Percentiles rank a stretch among this genome's conserved stretches.
Evolutionary conservation across 2,329 filamentous ascomycete species (phyloP).

Genomic region (Cladosporium sp.): DNA sequence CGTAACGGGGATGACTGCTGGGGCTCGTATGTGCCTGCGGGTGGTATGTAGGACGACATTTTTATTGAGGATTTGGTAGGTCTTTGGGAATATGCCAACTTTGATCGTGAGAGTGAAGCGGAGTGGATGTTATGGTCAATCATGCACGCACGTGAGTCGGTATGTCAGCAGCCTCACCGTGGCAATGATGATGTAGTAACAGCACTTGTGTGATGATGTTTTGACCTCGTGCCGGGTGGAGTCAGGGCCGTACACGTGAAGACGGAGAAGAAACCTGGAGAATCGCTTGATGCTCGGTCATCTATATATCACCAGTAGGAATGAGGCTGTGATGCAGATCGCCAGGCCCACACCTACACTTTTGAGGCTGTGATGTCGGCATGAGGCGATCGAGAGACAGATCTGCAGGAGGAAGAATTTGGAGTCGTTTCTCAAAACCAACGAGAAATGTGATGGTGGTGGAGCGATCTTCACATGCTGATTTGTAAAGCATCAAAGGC

Average conservation of each 20-base stretch:
- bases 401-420: not conserved
- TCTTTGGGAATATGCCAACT: not conserved
- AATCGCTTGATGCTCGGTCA: not conserved
- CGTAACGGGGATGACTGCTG: not conserved
- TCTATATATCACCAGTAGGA: not conserved
- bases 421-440: not conserved
- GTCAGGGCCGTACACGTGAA: not conserved
- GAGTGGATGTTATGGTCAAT: not conserved
- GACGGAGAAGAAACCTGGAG: not conserved
- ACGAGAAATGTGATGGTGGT: not conserved
- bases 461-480: not conserved
- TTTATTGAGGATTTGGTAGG: not conserved
- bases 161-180: conserved; percentile 11
- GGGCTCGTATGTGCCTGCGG: not conserved
- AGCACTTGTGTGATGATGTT: not conserved
- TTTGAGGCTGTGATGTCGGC: conserved; percentile 19
- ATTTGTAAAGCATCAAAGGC: not conserved
- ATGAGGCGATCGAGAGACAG: not conserved
- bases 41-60: conserved; percentile 7
- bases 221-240: conserved; percentile 6
- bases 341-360: conserved; percentile 1
- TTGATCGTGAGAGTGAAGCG: not conserved
- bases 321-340: conserved; percentile 17
- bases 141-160: conserved; percentile 1
- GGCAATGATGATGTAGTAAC: conserved; percentile 2